Evolutionary conservation across 129 eudicot genomes (phyloP).

Genomic region (Helichrysum umbraculigerum): DNA sequence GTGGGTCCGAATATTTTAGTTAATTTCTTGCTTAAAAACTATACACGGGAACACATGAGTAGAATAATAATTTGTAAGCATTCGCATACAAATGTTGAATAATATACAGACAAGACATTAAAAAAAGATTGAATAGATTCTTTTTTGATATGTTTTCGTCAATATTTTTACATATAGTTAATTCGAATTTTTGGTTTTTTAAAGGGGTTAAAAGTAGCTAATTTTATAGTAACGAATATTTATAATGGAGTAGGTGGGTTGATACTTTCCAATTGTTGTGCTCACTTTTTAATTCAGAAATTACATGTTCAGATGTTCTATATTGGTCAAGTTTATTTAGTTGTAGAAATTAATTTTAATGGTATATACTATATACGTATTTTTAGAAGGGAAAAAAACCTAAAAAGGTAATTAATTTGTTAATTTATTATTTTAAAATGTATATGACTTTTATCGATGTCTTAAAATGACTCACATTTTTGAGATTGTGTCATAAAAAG

Average conservation of each 20-base stretch:
- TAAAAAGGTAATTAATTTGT: no score
- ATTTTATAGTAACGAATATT: not conserved
- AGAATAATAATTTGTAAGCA: conserved; percentile 29
- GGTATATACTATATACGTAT: no score
- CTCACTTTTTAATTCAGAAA: not conserved
- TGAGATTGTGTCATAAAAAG: no score
- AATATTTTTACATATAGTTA: conserved; percentile 4
- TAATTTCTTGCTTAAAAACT: not conserved
- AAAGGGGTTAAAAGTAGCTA: conserved; percentile 18
- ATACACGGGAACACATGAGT: conserved; percentile 3
- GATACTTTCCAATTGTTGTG: not conserved
- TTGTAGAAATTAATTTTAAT: not conserved
- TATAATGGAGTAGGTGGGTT: conserved; percentile 28
- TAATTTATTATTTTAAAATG: no score
- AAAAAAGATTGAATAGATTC: conserved; percentile 20
- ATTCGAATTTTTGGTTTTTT: not conserved
- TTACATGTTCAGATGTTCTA: conserved; percentile 4
- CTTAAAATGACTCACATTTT: no score
- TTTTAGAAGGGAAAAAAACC: not conserved
- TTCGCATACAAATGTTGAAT: conserved; percentile 32
- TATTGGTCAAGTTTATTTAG: not conserved
- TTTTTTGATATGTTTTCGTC: conserved; percentile 23
- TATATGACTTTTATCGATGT: no score
- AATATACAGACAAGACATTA: conserved; percentile 23
- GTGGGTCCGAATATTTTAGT: conserved; percentile 7